phyloP scores from a whole-genome alignment of 2,329 filamentous ascomycete species.

The Esteya vermicola region DNA sequence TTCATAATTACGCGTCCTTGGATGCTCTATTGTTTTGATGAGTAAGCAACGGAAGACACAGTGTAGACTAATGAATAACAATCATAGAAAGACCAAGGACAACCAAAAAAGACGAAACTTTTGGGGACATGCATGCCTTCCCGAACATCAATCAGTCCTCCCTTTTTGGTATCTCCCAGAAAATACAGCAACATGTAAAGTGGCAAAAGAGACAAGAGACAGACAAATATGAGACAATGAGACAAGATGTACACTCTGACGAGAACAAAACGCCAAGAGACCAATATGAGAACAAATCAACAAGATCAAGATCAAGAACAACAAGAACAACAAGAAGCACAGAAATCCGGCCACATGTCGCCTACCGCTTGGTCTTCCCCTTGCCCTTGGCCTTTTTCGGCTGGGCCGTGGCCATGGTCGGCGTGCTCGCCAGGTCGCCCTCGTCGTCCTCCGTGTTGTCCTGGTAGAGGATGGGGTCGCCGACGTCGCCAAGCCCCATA shows the following conservation, averaged over 20 bases:
- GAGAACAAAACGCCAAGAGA: neutral
- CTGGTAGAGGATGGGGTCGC: constrained; percentile 64
- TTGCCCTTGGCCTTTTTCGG: constrained; percentile 13
- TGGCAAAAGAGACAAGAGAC: too few species aligned
- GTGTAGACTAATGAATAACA: too few species aligned
- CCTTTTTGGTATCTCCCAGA: neutral
- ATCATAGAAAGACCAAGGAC: too few species aligned
- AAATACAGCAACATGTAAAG: neutral
- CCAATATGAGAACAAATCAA: neutral
- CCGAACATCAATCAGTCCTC: neutral
- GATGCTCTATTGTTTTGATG: too few species aligned
- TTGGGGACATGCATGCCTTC: neutral
- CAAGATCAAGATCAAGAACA: too few species aligned
- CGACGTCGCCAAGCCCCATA: constrained; percentile 70
- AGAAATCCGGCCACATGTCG: neutral
- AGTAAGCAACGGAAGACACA: too few species aligned
- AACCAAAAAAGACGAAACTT: too few species aligned
- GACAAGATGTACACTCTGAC: too few species aligned
- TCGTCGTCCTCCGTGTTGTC: constrained; percentile 50
- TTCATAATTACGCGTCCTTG: neutral
- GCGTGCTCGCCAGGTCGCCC: constrained; percentile 39
- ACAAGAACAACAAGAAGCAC: neutral
- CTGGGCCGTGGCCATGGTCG: constrained; percentile 19
- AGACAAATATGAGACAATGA: neutral
- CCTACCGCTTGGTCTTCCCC: constrained; percentile 10